Evolutionary conservation across 2,329 filamentous ascomycete species (phyloP).

Genomic region (Xylariaceae sp.): DNA sequence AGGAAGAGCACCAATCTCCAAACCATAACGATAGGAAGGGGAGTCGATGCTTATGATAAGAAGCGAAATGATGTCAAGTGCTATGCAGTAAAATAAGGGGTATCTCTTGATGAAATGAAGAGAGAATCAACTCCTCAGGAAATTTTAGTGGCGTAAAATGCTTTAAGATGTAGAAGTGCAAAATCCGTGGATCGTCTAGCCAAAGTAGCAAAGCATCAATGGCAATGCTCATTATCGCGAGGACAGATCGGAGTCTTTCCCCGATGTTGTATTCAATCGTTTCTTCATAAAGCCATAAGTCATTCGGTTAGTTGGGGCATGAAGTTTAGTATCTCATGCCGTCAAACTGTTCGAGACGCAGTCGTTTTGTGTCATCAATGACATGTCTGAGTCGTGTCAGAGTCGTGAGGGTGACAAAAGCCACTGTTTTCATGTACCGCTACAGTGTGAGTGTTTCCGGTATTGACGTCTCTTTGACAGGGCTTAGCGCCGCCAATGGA

Average conservation of each 20-base stretch:
- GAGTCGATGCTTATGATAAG: conserved; percentile 7
- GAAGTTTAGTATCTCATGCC: not conserved
- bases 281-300: conserved; percentile 29
- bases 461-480: conserved; percentile 14
- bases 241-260: conserved; percentile 13
- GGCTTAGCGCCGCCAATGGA: conserved; percentile 30
- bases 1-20: not conserved
- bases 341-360: not conserved
- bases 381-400: not conserved
- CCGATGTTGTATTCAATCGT: conserved; percentile 19
- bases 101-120: conserved; percentile 35
- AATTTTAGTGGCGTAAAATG: conserved; percentile 20
- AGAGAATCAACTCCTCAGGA: conserved; percentile 30
- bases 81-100: conserved; percentile 30
- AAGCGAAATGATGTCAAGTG: conserved; percentile 15
- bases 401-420: not conserved
- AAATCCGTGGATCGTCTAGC: conserved; percentile 15
- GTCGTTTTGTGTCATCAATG: not conserved
- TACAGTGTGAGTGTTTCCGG: conserved; percentile 25
- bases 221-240: conserved; percentile 23
- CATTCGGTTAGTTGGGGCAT: conserved; percentile 8
- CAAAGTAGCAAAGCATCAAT: conserved; percentile 1
- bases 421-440: not conserved
- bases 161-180: conserved; percentile 4
- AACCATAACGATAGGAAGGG: conserved; percentile 1